Conservation (phyloP, 192 early-diverging fungal genomes). For the Coemansia sp. region DNA sequence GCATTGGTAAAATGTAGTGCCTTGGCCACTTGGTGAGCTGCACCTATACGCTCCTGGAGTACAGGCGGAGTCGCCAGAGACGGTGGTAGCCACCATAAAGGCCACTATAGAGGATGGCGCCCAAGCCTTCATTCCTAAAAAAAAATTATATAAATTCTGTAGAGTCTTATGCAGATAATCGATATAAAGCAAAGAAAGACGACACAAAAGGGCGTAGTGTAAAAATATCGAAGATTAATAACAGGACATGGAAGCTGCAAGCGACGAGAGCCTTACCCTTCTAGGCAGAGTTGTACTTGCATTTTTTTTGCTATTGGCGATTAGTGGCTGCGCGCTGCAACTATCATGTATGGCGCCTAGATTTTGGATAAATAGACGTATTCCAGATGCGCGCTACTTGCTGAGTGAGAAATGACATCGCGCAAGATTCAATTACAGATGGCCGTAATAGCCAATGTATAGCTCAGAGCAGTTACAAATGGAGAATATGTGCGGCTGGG, state of each 20-base stretch:
- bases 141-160: not conserved
- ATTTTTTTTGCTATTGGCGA: not conserved
- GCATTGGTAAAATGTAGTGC: constrained; percentile 34
- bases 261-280: not conserved
- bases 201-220: not conserved
- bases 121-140: not conserved
- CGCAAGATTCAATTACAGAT: constrained; percentile 9
- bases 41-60: constrained; percentile 40
- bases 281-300: not conserved
- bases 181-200: not conserved
- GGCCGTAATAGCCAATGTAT: constrained; percentile 28
- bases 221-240: not conserved
- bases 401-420: not conserved
- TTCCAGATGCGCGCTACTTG: not conserved
- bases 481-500: not conserved
- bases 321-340: not conserved
- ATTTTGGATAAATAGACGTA: constrained; percentile 2
- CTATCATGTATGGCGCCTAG: not conserved
- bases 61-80: constrained; percentile 16
- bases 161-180: not conserved
- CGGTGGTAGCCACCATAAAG: not conserved
- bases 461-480: not conserved
- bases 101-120: not conserved
- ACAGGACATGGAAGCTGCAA: not conserved
- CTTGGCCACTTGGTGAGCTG: constrained; percentile 27